These are phyloP conservation scores for Apiospora kogelbergensis DNA, from an alignment of 2,329 filamentous ascomycete species.

Conservation along the genomic window DNA sequence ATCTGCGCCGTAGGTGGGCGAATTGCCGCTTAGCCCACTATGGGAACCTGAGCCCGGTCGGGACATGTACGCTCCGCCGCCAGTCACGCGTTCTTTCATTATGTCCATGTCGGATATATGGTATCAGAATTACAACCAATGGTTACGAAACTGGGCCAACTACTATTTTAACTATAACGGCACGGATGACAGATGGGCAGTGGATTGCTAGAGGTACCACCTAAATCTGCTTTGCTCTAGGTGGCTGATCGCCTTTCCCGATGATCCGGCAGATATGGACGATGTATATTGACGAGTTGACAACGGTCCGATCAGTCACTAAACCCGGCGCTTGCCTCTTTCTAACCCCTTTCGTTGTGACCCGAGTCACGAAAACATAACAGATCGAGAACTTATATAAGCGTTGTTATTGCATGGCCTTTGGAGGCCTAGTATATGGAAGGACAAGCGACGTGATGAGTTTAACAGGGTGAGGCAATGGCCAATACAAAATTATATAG, in stretches of 20 bases:
- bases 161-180: too few species aligned
- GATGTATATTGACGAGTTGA: not conserved
- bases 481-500: not conserved
- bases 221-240: too few species aligned
- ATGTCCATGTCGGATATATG: not conserved
- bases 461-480: not conserved
- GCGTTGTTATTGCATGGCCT: not conserved
- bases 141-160: not conserved
- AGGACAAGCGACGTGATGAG: not conserved
- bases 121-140: not conserved
- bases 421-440: not conserved
- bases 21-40: not conserved
- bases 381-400: not conserved
- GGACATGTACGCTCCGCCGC: not conserved
- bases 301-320: not conserved
- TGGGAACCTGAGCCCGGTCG: too few species aligned
- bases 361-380: not conserved
- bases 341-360: not conserved
- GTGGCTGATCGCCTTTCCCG: not conserved
- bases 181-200: rapidly evolving
- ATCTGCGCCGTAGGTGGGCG: not conserved
- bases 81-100: not conserved
- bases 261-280: not conserved
- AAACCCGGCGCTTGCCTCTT: not conserved
- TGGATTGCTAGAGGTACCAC: not conserved